These are phyloP conservation scores for Gomphus sp. DNA, from an alignment of 1,284 basidiomycete genomes.

Conservation along the genomic window DNA sequence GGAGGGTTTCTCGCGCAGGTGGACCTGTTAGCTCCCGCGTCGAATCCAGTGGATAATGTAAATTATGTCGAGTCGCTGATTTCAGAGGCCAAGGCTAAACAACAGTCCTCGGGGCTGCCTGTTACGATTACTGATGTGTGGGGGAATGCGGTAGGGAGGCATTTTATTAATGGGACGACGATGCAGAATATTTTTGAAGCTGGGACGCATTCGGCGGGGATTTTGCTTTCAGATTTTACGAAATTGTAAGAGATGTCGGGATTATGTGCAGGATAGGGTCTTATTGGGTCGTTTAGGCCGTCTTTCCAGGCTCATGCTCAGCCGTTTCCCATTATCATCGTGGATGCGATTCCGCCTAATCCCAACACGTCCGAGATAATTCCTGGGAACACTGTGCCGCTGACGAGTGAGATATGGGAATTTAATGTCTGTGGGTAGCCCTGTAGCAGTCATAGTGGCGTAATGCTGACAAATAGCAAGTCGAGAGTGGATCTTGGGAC, in stretches of 20 bases:
- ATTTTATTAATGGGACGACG: slow-evolving; percentile 32
- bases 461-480: too few species aligned
- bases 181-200: slow-evolving; percentile 22
- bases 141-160: slow-evolving; percentile 26
- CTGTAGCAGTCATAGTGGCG: too few species aligned
- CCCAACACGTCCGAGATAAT: too few species aligned
- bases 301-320: slow-evolving; percentile 23
- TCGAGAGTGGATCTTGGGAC: too few species aligned
- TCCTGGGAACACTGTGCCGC: too few species aligned
- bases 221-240: slow-evolving; percentile 21
- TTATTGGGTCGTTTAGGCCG: slow-evolving; percentile 15
- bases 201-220: slow-evolving; percentile 25
- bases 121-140: slow-evolving; percentile 29
- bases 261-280: too few species aligned
- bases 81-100: slow-evolving; percentile 25
- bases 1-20: slow-evolving; percentile 28
- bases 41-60: slow-evolving; percentile 10
- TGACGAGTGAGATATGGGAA: slow-evolving; percentile 32
- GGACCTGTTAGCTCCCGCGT: slow-evolving; percentile 18
- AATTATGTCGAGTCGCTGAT: slow-evolving; percentile 19
- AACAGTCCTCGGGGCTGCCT: slow-evolving; percentile 17
- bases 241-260: too few species aligned
- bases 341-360: too few species aligned
- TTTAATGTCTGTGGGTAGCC: slow-evolving; percentile 33
- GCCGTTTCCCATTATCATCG: slow-evolving; percentile 30